phyloP scores from a whole-genome alignment of 2,329 filamentous ascomycete species.

The Niveomyces coronatus region DNA sequence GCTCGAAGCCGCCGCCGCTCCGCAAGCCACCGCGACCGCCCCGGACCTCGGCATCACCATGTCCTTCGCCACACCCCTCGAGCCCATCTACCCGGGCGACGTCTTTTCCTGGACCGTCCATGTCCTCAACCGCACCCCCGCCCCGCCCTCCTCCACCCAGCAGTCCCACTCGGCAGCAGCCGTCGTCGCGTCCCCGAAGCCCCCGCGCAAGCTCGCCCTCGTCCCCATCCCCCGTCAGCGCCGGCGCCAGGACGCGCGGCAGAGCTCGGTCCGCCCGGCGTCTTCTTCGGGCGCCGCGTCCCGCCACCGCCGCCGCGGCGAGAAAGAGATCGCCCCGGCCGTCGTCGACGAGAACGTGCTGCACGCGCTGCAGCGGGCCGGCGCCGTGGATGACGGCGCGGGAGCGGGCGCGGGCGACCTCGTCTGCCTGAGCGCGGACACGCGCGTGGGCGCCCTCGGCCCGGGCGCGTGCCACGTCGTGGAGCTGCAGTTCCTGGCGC shows the following conservation, averaged over 20 bases:
- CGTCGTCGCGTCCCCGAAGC: constrained; percentile 23
- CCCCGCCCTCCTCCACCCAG: constrained; percentile 1
- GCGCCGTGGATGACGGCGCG: constrained; percentile 49
- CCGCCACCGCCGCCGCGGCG: constrained; percentile 23
- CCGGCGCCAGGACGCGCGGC: constrained; percentile 44
- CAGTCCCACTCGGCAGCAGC: too few species aligned
- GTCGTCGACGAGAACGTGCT: constrained; percentile 63
- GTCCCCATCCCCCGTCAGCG: constrained; percentile 57
- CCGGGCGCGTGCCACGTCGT: constrained; percentile 64
- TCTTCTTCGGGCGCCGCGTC: constrained; percentile 37
- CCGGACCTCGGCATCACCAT: constrained; percentile 63
- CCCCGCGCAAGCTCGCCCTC: constrained; percentile 58
- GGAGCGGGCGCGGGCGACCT: too few species aligned
- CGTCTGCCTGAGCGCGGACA: constrained; percentile 65
- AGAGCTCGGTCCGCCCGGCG: constrained; percentile 35
- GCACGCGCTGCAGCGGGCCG: constrained; percentile 59
- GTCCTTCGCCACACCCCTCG: constrained; percentile 55
- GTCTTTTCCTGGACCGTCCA: constrained; percentile 65
- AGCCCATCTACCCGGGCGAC: constrained; percentile 49
- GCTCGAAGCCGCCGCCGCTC: constrained; percentile 41
- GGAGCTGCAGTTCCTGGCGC: constrained; percentile 61
- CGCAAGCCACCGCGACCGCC: constrained; percentile 32
- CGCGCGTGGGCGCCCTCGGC: constrained; percentile 60
- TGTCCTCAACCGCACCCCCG: constrained; percentile 59
- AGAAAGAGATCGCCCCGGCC: constrained; percentile 47